Evolutionary conservation across 2,329 filamentous ascomycete species (phyloP).

Genomic region (Aspergillus terreus): DNA sequence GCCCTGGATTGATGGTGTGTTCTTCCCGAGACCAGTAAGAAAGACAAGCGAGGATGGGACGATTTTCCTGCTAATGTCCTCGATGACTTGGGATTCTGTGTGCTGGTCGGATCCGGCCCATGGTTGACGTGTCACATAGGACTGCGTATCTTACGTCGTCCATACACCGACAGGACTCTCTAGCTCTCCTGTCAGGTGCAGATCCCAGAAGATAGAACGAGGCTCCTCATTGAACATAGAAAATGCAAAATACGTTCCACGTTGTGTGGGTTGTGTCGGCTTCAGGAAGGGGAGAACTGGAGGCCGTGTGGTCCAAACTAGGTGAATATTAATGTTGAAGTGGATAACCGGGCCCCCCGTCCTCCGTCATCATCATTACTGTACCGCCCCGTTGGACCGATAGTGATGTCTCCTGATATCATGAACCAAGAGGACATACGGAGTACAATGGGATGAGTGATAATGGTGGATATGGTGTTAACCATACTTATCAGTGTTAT

Average conservation of each 20-base stretch:
- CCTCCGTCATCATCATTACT: slow-evolving; percentile 4
- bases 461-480: no score
- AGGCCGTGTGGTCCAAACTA: slow-evolving; percentile 8
- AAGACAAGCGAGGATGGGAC: not conserved
- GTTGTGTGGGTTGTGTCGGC: not conserved
- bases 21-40: not conserved
- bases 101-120: slow-evolving; percentile 11
- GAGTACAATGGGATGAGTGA: no score
- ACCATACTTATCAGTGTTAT: no score
- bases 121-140: slow-evolving; percentile 16
- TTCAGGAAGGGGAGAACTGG: not conserved
- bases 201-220: not conserved
- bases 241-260: not conserved
- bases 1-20: no score
- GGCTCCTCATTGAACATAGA: not conserved
- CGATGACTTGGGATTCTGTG: not conserved
- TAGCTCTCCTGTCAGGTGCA: not conserved
- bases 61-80: not conserved
- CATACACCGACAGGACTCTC: not conserved
- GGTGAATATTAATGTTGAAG: not conserved
- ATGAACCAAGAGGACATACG: not conserved
- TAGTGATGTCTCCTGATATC: not conserved
- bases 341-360: slow-evolving; percentile 8
- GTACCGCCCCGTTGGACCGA: not conserved
- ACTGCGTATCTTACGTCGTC: slow-evolving; percentile 4